Evolutionary conservation across 805 yeast genomes (phyloP), one percentile per base, ranked within the genome.

Genomic region (Hanseniaspora jakobsenii): DNA sequence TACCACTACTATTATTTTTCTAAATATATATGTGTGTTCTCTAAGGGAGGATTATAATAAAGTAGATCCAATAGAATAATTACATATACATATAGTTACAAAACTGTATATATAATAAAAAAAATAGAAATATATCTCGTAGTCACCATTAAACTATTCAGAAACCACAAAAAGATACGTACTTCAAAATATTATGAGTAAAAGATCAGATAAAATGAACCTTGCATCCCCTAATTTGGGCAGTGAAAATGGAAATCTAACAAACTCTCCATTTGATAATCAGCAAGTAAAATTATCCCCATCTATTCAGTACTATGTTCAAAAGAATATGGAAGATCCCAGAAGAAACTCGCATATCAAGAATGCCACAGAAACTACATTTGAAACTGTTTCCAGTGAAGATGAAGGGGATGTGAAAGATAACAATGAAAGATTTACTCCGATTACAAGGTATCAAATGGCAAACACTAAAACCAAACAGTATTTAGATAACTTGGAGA

Each of bases 361-460:
- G 4, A 34, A 35, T 19, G 21, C 39, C 6, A 42, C 30, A 3
- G 46, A 42, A 17, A 35, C 38, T 12, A 42, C 46, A 9, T 35
- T 42, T 42, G 46, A 42, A 14, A 42, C 46, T 7, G 18, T 42
- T 17, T 6, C 35, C 4, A 42, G 46, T 35, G 46, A 42, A 17
- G 46, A 42, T 14, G 46, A 38, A 12, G 42, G 16, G 6, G 35
- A 42, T 6, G 2, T 13, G 1, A 6, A 28, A 12, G 17, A 29
- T 8, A 28, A 42, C 24, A 21, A 29, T 18, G 26, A 42, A 27
- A 27, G 46, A 16, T 42, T 42, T 27, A 42, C 46, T 1, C 46
- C 46, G 6, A 17, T 42, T 2, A 16, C 38, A 2, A n/a, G 30
- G n/a, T 24, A 16, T n/a, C 30, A 16, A 16, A 27, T n/a, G 23